Conservation (phyloP, 108 stramenopile genomes). For the Cyclotella baltica region DNA sequence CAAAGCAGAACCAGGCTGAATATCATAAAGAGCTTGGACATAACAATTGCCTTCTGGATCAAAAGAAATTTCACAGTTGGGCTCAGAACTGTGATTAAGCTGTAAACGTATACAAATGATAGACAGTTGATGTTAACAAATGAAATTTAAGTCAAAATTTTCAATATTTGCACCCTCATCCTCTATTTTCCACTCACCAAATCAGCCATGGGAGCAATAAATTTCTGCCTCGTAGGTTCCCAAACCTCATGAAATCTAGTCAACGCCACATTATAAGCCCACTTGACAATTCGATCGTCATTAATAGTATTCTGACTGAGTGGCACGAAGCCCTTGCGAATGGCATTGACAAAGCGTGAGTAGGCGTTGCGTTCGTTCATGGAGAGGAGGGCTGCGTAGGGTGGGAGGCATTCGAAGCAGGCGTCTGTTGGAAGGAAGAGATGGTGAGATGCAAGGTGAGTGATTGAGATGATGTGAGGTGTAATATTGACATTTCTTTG, state of each 20-base stretch:
- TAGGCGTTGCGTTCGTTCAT: constrained; percentile 40
- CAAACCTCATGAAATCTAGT: constrained; percentile 43
- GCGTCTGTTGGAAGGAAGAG: not conserved
- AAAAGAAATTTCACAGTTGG: constrained; percentile 44
- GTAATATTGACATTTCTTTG: too few species aligned
- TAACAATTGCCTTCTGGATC: constrained; percentile 38
- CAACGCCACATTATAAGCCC: constrained; percentile 52
- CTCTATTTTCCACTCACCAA: constrained; percentile 41
- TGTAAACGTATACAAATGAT: too few species aligned
- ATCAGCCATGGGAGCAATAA: constrained; percentile 52
- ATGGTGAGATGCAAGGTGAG: too few species aligned
- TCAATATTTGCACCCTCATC: too few species aligned
- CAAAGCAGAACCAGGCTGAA: constrained; percentile 38
- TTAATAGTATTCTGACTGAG: constrained; percentile 29
- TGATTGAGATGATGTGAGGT: too few species aligned
- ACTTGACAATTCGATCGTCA: constrained; percentile 33
- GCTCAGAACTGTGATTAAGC: constrained; percentile 42
- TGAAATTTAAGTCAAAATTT: not conserved
- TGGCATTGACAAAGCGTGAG: constrained; percentile 28
- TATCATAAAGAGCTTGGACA: constrained; percentile 31
- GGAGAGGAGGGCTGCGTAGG: constrained; percentile 35
- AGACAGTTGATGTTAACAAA: not conserved
- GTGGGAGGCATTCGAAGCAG: constrained; percentile 45
- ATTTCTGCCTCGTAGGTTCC: constrained; percentile 28
- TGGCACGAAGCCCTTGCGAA: constrained; percentile 32